A percentile compares a stretch with the other conserved stretches of the same genome.
Conservation (phyloP, 768 basidiomycete species). For the Chalciporus piperatus region DNA sequence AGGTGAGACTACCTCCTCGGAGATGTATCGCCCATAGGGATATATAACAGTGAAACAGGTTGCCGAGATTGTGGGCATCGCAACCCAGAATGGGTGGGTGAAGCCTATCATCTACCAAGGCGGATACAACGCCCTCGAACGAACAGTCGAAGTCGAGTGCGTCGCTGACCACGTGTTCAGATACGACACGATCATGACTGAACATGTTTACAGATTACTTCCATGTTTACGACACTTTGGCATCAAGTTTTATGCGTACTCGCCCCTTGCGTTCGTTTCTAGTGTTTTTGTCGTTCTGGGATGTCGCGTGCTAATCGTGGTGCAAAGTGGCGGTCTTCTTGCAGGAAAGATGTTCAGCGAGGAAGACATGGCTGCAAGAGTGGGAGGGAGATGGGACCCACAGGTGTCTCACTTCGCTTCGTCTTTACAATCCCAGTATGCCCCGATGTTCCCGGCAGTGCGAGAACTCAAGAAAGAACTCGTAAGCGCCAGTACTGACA, state of each 20-base stretch:
- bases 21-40: background rate
- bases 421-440: constrained; percentile 8
- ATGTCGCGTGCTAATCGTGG: background rate
- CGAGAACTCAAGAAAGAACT: constrained; percentile 12
- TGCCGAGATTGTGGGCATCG: constrained; percentile 45
- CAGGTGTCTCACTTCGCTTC: constrained; percentile 4
- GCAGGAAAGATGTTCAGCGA: constrained; percentile 11
- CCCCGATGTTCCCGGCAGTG: constrained; percentile 11
- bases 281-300: background rate
- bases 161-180: background rate
- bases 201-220: constrained; percentile 26
- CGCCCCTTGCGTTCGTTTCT: constrained; percentile 12
- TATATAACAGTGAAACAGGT: constrained; percentile 24
- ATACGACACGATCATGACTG: background rate
- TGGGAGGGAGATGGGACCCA: constrained; percentile 19
- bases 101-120: constrained; percentile 50
- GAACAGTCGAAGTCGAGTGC: constrained; percentile 37
- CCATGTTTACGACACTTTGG: constrained; percentile 42
- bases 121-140: constrained; percentile 44
- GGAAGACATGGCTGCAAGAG: constrained; percentile 8
- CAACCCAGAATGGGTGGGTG: constrained; percentile 44
- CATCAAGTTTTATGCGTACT: constrained; percentile 36
- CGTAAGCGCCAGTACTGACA: background rate
- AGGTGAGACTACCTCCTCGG: constrained; percentile 19
- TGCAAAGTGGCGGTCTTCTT: constrained; percentile 12